Conservation (phyloP, 805 yeast species). For the Kuraishia piskuri region DNA sequence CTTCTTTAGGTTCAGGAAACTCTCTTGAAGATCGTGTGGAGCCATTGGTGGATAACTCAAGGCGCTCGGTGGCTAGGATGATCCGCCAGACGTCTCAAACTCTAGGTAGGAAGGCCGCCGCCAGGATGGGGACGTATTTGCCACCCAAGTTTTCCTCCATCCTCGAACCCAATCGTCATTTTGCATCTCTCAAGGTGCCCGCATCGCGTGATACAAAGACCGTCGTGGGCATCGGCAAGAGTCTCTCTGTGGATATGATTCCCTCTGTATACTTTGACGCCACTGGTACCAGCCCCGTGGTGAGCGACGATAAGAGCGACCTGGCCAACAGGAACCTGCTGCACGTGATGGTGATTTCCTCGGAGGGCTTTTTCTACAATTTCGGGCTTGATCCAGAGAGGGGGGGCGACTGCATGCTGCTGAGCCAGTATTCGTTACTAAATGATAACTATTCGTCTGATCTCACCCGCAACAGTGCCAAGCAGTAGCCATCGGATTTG, state of each 20-base stretch:
- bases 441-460: constrained; percentile 2
- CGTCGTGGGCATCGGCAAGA: constrained; percentile 38
- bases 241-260: constrained; percentile 15
- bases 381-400: constrained; percentile 80
- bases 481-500: too few species aligned
- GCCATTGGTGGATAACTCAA: constrained; percentile 62
- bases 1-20: constrained; percentile 17
- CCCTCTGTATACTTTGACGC: constrained; percentile 14
- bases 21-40: constrained; percentile 29
- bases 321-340: constrained; percentile 18
- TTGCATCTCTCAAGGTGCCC: constrained; percentile 61
- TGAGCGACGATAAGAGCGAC: constrained; percentile 10
- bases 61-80: constrained; percentile 68
- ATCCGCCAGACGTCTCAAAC: constrained; percentile 72
- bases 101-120: constrained; percentile 75
- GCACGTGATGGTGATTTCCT: constrained; percentile 72
- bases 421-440: constrained; percentile 57
- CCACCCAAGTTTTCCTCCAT: constrained; percentile 82
- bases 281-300: constrained; percentile 9
- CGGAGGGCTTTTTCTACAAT: constrained; percentile 79
- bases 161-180: constrained; percentile 86
- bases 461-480: not conserved
- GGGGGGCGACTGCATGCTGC: constrained; percentile 88
- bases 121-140: constrained; percentile 78
- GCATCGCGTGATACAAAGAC: constrained; percentile 34